These are phyloP conservation scores for Fraxinus floribunda DNA, from an alignment of 305 asterid species.

Conservation along the genomic window DNA sequence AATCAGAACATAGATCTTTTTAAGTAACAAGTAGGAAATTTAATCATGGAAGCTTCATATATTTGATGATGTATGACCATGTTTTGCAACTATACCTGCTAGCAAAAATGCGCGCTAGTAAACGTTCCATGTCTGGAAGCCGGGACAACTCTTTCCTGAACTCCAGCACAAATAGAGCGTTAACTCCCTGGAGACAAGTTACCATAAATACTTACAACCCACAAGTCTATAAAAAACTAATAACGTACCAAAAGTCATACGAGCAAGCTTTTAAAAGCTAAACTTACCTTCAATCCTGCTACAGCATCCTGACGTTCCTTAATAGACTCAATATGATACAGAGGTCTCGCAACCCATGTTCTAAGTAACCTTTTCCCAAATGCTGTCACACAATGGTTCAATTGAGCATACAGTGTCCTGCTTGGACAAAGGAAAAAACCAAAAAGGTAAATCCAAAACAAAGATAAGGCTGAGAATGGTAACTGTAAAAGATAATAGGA, in stretches of 20 bases:
- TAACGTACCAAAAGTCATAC: background rate
- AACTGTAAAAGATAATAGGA: constrained; percentile 16
- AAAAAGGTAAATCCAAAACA: constrained; percentile 22
- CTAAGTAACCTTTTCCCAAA: constrained; percentile 90
- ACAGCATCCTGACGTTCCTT: constrained; percentile 94
- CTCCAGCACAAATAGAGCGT: constrained; percentile 61
- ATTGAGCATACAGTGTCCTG: constrained; percentile 84
- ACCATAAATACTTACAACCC: constrained; percentile 1
- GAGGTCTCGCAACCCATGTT: constrained; percentile 94
- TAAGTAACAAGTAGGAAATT: constrained; percentile 23
- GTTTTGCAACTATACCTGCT: constrained; percentile 58
- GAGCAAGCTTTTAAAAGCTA: constrained; percentile 19
- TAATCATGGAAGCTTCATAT: background rate
- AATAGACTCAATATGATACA: constrained; percentile 67
- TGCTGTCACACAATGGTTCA: constrained; percentile 85
- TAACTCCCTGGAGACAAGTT: constrained; percentile 51
- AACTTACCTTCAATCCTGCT: constrained; percentile 70
- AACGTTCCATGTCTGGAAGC: constrained; percentile 95
- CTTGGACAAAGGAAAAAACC: constrained; percentile 26
- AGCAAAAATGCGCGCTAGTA: constrained; percentile 85
- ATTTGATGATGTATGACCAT: background rate
- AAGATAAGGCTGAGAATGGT: constrained; percentile 16
- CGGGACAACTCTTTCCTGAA: constrained; percentile 80
- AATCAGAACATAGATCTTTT: constrained; percentile 24
- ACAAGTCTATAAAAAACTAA: constrained; percentile 1